Evolutionary conservation across 1,139 yeast species (phyloP).

Genomic region (Blastobotrys indianensis): DNA sequence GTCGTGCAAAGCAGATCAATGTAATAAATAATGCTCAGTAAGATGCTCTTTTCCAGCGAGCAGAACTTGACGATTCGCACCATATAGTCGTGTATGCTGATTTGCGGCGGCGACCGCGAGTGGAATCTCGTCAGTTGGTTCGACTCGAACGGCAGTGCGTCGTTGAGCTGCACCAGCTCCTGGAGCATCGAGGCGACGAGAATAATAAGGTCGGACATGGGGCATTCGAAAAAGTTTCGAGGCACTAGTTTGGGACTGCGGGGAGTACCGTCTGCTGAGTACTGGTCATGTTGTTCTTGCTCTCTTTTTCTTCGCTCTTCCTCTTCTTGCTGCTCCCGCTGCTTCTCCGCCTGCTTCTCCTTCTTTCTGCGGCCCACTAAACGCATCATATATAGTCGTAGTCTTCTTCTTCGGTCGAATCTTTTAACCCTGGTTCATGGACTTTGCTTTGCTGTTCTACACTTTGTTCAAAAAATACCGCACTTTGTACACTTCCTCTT

Average conservation of each 20-base stretch:
- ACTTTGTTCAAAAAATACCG: no score
- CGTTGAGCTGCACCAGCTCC: conserved; percentile 65
- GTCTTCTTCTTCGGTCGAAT: background rate
- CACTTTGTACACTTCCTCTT: no score
- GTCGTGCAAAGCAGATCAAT: conserved; percentile 78
- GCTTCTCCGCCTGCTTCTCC: conserved; percentile 2
- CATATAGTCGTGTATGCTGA: conserved; percentile 72
- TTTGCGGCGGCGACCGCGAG: conserved; percentile 85
- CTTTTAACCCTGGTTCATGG: no score
- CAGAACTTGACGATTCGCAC: conserved; percentile 77
- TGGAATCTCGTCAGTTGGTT: conserved; percentile 76
- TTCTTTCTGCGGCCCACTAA: conserved; percentile 6
- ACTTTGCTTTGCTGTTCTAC: no score
- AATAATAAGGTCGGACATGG: conserved; percentile 61
- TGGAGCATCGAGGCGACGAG: conserved; percentile 76
- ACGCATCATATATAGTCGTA: no score
- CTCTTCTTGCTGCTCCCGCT: background rate
- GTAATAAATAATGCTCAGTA: conserved; percentile 76
- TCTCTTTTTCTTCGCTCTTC: background rate
- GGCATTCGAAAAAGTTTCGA: conserved; percentile 55
- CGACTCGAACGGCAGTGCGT: conserved; percentile 41
- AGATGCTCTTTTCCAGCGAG: conserved; percentile 73
- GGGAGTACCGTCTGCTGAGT: background rate
- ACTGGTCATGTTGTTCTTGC: background rate
- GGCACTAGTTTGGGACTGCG: conserved; percentile 40